phyloP scores from a whole-genome alignment of 106 monocot genomes.

The Alisma plantagoaquatica region DNA sequence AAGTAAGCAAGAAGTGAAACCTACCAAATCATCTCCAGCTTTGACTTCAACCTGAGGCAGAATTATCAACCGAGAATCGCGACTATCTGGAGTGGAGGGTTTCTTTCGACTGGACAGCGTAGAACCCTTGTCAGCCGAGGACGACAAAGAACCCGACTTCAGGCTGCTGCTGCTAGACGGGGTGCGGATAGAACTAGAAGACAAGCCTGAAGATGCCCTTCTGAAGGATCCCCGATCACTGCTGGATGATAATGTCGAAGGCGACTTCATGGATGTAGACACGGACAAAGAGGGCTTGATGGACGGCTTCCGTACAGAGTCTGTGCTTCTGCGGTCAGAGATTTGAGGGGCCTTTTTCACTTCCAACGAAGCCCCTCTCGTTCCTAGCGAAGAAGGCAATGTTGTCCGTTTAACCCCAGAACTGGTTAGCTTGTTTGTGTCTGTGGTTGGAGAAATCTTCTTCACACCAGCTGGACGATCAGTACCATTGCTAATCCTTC shows the following conservation, averaged over 20 bases:
- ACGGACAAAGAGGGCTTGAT: slow-evolving; percentile 19
- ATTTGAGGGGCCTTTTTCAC: slow-evolving; percentile 19
- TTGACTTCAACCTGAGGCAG: slow-evolving; percentile 85
- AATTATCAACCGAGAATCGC: slow-evolving; percentile 67
- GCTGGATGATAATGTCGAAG: slow-evolving; percentile 27
- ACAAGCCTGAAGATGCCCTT: slow-evolving; percentile 21
- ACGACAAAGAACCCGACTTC: slow-evolving; percentile 27
- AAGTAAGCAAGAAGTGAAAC: slow-evolving; percentile 4
- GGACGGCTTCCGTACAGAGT: slow-evolving; percentile 24
- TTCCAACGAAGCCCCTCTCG: slow-evolving; percentile 11
- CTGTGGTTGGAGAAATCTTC: slow-evolving; percentile 26
- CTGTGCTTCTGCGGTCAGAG: slow-evolving; percentile 11
- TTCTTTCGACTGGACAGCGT: slow-evolving; percentile 36
- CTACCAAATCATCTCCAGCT: slow-evolving; percentile 76
- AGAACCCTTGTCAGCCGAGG: slow-evolving; percentile 40
- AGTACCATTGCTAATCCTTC: slow-evolving; percentile 20
- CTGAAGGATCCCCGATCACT: slow-evolving; percentile 26
- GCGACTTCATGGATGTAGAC: slow-evolving; percentile 27
- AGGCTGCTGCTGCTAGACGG: slow-evolving; percentile 29
- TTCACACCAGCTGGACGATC: slow-evolving; percentile 14
- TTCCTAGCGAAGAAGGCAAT: slow-evolving; percentile 22
- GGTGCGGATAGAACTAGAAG: slow-evolving; percentile 36
- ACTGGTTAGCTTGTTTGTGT: slow-evolving; percentile 19
- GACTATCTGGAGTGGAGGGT: slow-evolving; percentile 35
- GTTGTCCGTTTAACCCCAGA: slow-evolving; percentile 29